A percentile compares a stretch with the other conserved stretches of the same genome.
Evolutionary conservation across 2,329 filamentous ascomycete species (phyloP).

Genomic region (Fonsecaea monophora): DNA sequence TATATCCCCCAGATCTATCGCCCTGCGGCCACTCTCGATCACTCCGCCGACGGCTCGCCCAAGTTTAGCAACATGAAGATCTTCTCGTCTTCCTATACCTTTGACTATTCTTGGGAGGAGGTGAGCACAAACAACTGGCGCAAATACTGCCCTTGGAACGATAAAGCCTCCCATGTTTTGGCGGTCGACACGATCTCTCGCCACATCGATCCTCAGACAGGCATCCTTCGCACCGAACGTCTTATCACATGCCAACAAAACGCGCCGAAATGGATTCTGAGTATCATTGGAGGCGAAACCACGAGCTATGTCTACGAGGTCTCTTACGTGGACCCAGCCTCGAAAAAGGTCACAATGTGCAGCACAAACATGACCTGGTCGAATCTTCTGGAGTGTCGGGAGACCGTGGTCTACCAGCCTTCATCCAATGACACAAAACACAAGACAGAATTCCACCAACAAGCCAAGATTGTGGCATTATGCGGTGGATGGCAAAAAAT

Average conservation of each 20-base stretch:
- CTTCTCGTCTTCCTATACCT: constrained; percentile 87
- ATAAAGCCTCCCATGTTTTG: constrained; percentile 95
- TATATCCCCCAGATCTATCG: neutral
- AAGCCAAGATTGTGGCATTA: constrained; percentile 89
- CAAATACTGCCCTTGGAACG: constrained; percentile 99
- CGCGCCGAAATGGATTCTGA: constrained; percentile 66
- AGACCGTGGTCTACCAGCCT: constrained; percentile 88
- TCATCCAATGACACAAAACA: constrained; percentile 54
- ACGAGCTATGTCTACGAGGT: constrained; percentile 92
- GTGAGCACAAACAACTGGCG: constrained; percentile 97
- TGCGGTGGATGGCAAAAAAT: constrained; percentile 98
- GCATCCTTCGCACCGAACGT: constrained; percentile 75
- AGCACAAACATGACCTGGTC: constrained; percentile 93
- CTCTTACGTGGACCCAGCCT: constrained; percentile 85
- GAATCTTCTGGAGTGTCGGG: constrained; percentile 88
- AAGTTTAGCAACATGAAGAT: constrained; percentile 75
- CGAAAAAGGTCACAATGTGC: constrained; percentile 93
- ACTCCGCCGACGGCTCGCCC: constrained; percentile 40
- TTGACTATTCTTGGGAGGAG: constrained; percentile 98
- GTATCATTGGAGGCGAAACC: constrained; percentile 78
- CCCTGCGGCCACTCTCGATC: constrained; percentile 37
- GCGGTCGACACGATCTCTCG: constrained; percentile 92
- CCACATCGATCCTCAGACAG: constrained; percentile 66
- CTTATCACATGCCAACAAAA: constrained; percentile 60
- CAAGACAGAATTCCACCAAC: constrained; percentile 83